Percentiles rank a stretch among this genome's conserved stretches.
phyloP scores from a whole-genome alignment of 192 early-diverging fungal species.

The Podila clonocystis region DNA sequence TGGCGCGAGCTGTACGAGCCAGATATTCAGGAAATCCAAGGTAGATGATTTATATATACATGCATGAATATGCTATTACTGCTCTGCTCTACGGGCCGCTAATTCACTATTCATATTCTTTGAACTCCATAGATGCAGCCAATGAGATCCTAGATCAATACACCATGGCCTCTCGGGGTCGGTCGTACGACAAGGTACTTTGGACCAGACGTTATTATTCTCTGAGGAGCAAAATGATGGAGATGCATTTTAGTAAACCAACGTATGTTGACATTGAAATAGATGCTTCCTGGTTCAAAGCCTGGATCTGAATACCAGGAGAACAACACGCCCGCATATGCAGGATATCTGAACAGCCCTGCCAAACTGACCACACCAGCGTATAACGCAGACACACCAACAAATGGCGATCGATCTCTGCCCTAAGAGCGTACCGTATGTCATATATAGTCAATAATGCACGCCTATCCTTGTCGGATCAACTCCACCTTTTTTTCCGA shows the following conservation, averaged over 20 bases:
- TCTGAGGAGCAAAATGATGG: background rate
- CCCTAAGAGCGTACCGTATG: background rate
- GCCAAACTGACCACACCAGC: constrained; percentile 47
- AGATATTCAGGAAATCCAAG: constrained; percentile 32
- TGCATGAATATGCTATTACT: no score
- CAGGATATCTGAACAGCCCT: constrained; percentile 44
- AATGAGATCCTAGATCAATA: constrained; percentile 49
- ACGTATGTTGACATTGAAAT: no score
- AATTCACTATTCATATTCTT: background rate
- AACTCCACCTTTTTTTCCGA: background rate
- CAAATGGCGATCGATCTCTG: constrained; percentile 18
- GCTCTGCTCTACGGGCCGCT: no score
- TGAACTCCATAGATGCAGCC: constrained; percentile 20
- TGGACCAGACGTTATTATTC: background rate
- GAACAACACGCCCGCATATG: constrained; percentile 42
- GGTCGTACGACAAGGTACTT: constrained; percentile 36
- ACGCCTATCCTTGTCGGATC: background rate
- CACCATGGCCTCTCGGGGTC: constrained; percentile 22
- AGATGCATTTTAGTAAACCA: no score
- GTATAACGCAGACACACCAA: constrained; percentile 29
- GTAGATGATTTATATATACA: constrained; percentile 5
- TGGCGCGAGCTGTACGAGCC: constrained; percentile 45
- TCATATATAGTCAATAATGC: background rate
- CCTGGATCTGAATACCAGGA: constrained; percentile 48
- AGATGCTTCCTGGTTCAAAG: constrained; percentile 49